Conservation (phyloP, 768 basidiomycete genomes). For the Gyrodon lividus region DNA sequence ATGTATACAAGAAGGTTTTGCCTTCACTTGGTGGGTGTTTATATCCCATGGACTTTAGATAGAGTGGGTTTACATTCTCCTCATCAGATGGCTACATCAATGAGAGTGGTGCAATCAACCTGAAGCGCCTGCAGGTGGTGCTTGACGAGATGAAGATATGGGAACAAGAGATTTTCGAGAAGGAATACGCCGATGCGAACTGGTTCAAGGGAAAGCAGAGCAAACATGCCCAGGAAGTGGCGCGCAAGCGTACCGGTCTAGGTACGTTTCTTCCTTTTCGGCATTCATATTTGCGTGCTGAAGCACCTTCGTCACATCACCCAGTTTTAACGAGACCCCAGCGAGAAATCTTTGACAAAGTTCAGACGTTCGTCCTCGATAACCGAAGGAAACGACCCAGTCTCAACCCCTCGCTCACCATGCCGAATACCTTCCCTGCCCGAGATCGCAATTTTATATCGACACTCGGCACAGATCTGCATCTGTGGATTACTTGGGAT, state of each 20-base stretch:
- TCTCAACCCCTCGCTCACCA: constrained; percentile 45
- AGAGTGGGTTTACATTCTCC: neutral
- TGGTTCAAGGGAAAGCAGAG: constrained; percentile 95
- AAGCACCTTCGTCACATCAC: neutral
- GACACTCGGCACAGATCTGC: constrained; percentile 72
- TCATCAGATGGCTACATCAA: constrained; percentile 86
- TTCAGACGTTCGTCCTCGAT: constrained; percentile 71
- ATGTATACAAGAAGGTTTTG: constrained; percentile 91
- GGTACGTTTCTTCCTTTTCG: constrained; percentile 43
- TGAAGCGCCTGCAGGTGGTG: constrained; percentile 77
- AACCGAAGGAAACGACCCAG: constrained; percentile 35
- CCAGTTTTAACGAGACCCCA: constrained; percentile 73
- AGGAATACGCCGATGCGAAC: constrained; percentile 83
- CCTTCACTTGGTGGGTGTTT: constrained; percentile 61
- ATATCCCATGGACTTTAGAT: neutral
- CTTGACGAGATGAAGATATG: constrained; percentile 85
- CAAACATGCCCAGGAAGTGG: constrained; percentile 64
- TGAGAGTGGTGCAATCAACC: constrained; percentile 80
- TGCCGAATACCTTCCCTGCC: constrained; percentile 79
- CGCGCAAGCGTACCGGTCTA: constrained; percentile 56
- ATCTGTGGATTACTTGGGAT: constrained; percentile 86
- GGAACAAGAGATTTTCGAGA: constrained; percentile 90
- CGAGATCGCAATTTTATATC: constrained; percentile 79
- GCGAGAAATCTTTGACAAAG: constrained; percentile 71
- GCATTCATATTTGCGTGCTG: neutral